Conservation (phyloP, 208 protist species). For the Vickermania ingenoplastis region DNA sequence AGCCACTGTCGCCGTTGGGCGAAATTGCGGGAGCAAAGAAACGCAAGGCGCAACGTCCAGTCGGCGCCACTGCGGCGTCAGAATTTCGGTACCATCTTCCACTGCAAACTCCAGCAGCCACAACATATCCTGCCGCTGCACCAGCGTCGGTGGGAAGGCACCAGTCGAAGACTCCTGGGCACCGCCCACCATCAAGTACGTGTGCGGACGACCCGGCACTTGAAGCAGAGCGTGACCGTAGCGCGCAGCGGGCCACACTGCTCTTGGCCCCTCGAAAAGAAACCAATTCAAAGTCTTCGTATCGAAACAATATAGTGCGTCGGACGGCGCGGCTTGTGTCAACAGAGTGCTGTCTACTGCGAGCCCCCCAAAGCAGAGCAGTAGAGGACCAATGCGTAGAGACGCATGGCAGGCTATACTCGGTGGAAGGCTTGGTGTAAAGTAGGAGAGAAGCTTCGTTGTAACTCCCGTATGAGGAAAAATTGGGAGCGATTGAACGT, state of each 20-base stretch:
- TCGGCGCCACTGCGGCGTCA: slow-evolving; percentile 28
- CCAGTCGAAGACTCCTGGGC: slow-evolving; percentile 8
- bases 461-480: too few species aligned
- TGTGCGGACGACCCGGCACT: slow-evolving; percentile 18
- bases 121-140: slow-evolving; percentile 34
- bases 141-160: background rate
- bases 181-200: slow-evolving; percentile 21
- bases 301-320: background rate
- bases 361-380: too few species aligned
- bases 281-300: background rate
- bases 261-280: background rate
- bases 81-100: too few species aligned
- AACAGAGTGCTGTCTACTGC: too few species aligned
- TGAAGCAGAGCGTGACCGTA: slow-evolving; percentile 35
- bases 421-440: too few species aligned
- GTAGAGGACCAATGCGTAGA: too few species aligned
- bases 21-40: slow-evolving; percentile 22
- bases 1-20: slow-evolving; percentile 22
- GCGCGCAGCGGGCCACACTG: slow-evolving; percentile 38
- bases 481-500: too few species aligned
- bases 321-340: background rate
- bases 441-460: too few species aligned
- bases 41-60: slow-evolving; percentile 19
- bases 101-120: slow-evolving; percentile 26
- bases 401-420: too few species aligned